Conservation (phyloP, 768 basidiomycete genomes). For the Suillus ampliporus region DNA sequence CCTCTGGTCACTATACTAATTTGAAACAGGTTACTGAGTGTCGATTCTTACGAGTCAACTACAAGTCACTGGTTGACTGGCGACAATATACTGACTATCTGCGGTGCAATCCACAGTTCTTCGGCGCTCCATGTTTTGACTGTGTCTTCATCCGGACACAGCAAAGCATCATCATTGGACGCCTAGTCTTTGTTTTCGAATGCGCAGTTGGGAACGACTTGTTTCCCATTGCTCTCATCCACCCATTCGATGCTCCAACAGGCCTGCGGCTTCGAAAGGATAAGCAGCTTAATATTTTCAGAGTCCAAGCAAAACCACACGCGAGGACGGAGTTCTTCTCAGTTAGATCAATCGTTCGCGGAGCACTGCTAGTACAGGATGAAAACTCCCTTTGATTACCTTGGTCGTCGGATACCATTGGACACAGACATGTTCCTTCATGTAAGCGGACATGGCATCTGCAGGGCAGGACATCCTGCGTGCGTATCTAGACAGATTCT, state of each 20-base stretch:
- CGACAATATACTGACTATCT: conserved; percentile 31
- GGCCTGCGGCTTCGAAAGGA: conserved; percentile 23
- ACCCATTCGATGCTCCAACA: conserved; percentile 15
- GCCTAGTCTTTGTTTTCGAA: conserved; percentile 25
- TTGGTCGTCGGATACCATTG: too few species aligned
- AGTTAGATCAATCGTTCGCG: conserved; percentile 34
- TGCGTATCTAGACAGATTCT: too few species aligned
- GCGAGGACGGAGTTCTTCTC: conserved; percentile 28
- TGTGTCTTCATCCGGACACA: conserved; percentile 32
- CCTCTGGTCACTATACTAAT: background rate
- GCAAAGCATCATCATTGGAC: conserved; percentile 20
- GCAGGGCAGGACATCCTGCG: too few species aligned
- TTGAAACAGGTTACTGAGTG: conserved; percentile 29
- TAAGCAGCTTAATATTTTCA: conserved; percentile 24
- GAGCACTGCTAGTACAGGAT: conserved; percentile 30
- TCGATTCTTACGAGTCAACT: conserved; percentile 31
- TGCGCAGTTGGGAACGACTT: conserved; percentile 9
- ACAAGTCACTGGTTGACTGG: conserved; percentile 37
- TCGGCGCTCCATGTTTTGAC: conserved; percentile 31
- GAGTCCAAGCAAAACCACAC: conserved; percentile 18
- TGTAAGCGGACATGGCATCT: too few species aligned
- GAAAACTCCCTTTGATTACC: too few species aligned
- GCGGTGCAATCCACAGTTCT: conserved; percentile 36
- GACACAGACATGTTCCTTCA: too few species aligned
- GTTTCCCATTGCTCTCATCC: conserved; percentile 6